These are phyloP conservation scores for Zostera marina DNA, from an alignment of 116 monocot species.

Conservation along the genomic window DNA sequence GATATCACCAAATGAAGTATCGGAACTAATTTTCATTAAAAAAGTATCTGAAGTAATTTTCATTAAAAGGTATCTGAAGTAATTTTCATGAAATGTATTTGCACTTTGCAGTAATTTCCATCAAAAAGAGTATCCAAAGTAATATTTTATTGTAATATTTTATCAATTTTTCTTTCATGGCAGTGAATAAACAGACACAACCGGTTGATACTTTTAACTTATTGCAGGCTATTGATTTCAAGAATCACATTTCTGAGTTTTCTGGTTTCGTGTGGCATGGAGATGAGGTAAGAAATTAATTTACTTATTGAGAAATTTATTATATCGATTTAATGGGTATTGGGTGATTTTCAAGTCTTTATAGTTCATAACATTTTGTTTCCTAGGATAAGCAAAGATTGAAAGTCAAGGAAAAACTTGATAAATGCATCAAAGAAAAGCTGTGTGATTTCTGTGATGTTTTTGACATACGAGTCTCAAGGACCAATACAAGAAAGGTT, in stretches of 20 bases:
- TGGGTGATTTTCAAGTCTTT: not conserved
- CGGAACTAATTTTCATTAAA: no score
- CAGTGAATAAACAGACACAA: not conserved
- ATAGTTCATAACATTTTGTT: not conserved
- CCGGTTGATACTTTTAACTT: not conserved
- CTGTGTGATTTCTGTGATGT: constrained; percentile 49
- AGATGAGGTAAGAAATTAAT: constrained; percentile 39
- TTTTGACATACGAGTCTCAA: constrained; percentile 42
- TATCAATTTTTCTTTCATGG: no score
- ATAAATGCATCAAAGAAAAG: constrained; percentile 57
- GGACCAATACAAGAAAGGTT: constrained; percentile 40
- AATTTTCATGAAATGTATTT: no score
- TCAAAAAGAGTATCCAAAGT: no score
- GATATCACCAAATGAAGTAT: no score
- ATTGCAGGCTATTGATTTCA: constrained; percentile 64
- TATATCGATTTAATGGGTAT: not conserved
- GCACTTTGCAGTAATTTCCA: no score
- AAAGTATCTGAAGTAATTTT: no score
- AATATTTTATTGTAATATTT: no score
- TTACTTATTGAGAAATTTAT: not conserved
- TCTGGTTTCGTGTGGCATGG: constrained; percentile 99
- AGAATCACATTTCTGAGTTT: constrained; percentile 71
- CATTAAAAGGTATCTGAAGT: no score
- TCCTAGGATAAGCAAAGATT: constrained; percentile 52
- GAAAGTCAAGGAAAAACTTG: constrained; percentile 72